These are phyloP conservation scores for Verbascum thapsus DNA, from an alignment of 257 asterid genomes.

Conservation along the genomic window DNA sequence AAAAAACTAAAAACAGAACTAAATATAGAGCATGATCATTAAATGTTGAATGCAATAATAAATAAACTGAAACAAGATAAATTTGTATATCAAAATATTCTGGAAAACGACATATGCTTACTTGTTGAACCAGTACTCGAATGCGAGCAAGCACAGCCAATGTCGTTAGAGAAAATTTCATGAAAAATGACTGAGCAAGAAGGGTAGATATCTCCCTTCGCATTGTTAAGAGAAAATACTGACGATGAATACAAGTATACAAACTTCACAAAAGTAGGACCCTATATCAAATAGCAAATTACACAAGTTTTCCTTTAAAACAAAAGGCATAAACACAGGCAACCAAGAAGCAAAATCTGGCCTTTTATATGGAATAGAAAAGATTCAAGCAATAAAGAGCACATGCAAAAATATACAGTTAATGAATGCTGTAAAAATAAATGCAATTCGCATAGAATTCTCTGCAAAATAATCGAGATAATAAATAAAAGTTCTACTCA, in stretches of 20 bases:
- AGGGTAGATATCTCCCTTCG: conserved; percentile 76
- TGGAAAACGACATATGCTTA: conserved; percentile 36
- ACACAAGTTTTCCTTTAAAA: background rate
- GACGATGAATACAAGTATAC: background rate
- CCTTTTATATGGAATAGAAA: no score
- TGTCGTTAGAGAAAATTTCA: conserved; percentile 73
- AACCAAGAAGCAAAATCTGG: no score
- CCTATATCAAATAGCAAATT: background rate
- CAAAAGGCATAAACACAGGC: background rate
- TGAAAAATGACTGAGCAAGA: conserved; percentile 88
- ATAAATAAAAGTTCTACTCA: background rate
- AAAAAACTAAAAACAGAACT: background rate
- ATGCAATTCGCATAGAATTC: background rate
- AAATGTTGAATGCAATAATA: background rate
- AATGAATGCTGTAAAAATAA: background rate
- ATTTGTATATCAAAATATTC: no score
- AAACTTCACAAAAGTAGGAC: background rate
- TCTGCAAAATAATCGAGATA: background rate
- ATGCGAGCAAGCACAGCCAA: conserved; percentile 86
- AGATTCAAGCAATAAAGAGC: no score
- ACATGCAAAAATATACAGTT: background rate
- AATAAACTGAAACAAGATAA: no score
- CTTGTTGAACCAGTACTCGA: conserved; percentile 90
- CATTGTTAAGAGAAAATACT: conserved; percentile 46
- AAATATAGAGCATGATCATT: background rate